Evolutionary conservation across 2,329 filamentous ascomycete species (phyloP), one percentile per base, ranked within the genome.

Genomic region (Thermothelomyces thermophilus): DNA sequence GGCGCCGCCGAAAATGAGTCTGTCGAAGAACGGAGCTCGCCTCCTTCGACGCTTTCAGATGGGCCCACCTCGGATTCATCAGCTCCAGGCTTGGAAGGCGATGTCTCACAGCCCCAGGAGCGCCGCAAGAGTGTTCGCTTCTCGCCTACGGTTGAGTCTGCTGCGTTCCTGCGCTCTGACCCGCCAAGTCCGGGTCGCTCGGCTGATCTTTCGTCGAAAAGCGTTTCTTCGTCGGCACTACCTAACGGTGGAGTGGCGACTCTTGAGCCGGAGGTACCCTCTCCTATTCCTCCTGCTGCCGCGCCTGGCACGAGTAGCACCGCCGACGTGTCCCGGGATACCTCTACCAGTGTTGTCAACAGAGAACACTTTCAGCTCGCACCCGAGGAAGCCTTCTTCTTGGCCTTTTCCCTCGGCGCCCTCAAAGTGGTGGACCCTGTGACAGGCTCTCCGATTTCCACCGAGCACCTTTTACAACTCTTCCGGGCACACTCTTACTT

Each of bases 351-450:
- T n/a, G 60, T 78, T 3, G 60, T 66, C 44, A 73, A 80, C 57
- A 76, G 70, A 69, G 93, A 98, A 62, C 90, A 96, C 62, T 81
- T 96, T n/a, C 93, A 97, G 64, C 75, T 98, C 8, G 90, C 85
- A 2, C 78, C 85, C 0, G 90, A 96, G 66, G 93, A 98, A 68
- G 84, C 90, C 0, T 94, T 97, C 68, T 98, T 95, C 65, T 76
- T 98, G 9, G 75, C 74, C 4, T 97, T 94, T 63, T 85, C 78
- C 0, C 73, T 98, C 1, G 91, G 91, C 0, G 79, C 79, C 3
- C 75, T 98, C 8, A 69, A 75, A 3, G 74, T 97, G 11, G 70
- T 69, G 1, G 75, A 83, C 51, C 68, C 73, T 1, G 57, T 60
- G 1, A 76, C 71, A 0, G 67, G 70, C 7, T 57, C 63, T 17